Percentiles rank a stretch among this genome's conserved stretches.
Conservation (phyloP, 139 green algal genomes). For the Chlamydomonas sphaeroides region DNA sequence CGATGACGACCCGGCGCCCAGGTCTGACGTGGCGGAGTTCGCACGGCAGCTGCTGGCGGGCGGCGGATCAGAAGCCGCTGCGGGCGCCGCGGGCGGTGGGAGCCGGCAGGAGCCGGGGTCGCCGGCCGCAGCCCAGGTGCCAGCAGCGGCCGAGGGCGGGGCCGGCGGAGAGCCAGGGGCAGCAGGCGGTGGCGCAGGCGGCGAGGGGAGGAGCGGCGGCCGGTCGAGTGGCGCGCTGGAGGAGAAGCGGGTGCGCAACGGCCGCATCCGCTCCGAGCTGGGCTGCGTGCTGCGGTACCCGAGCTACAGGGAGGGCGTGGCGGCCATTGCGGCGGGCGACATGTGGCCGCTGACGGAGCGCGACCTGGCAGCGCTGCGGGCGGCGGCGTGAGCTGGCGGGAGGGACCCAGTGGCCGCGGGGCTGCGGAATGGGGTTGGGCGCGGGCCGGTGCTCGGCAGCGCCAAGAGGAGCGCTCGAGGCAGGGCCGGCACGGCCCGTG, state of each 20-base stretch:
- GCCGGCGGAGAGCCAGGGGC: not conserved
- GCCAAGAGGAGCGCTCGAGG: no score
- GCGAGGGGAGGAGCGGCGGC: not conserved
- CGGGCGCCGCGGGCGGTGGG: no score
- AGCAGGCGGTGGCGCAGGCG: not conserved
- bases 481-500: no score
- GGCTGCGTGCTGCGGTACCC: slow-evolving; percentile 65
- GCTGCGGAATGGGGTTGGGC: no score
- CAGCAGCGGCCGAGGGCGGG: no score
- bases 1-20: slow-evolving; percentile 78
- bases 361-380: slow-evolving; percentile 1
- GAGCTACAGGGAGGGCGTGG: slow-evolving; percentile 71
- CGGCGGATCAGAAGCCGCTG: no score
- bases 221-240: slow-evolving; percentile 28
- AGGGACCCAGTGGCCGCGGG: no score
- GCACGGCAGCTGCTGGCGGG: not conserved
- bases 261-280: slow-evolving; percentile 68
- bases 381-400: not conserved
- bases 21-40: not conserved
- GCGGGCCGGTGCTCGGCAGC: no score
- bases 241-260: slow-evolving; percentile 82
- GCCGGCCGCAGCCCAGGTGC: no score
- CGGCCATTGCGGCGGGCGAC: slow-evolving; percentile 52
- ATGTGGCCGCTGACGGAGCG: not conserved
- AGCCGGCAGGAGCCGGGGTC: no score